Base-by-base conservation (phyloP, 2,329 filamentous ascomycete genomes). In the Bisporella sp. region DNA sequence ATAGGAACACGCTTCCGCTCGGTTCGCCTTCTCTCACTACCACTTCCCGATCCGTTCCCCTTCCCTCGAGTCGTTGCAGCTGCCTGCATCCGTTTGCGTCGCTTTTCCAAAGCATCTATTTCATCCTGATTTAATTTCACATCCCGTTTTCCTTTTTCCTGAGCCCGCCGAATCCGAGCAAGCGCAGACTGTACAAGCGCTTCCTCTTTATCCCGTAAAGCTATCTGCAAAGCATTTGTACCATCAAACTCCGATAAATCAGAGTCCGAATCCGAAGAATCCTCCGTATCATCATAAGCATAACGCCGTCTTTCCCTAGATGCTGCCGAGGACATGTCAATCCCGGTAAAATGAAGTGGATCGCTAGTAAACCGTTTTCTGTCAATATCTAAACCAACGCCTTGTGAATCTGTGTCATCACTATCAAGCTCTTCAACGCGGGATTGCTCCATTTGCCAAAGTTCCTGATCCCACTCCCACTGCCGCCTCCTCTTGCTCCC, bases 71-170 rank as follows among this genome's bases (percentile, higher is more conserved):
- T 42, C 5, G 56, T 59, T 21, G 59, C 58, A 32, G 56, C 57
- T 40, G 59, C 56, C 47, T 64, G 57, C 60, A 82, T 71, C 51
- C 84, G 79, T 65, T 82, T 79, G 55, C 78, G 72, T 61, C 78
- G 75, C 55, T 82, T 79, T 64, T 92, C 85, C 59, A 95, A 75
- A 44, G 89, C 90, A 54, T 84, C 85, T 59, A 96, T 73, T 67
- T 96, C 91, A 48, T 86, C 82, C 62, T 84, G 79, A 59, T 79
- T 89, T 56, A 97, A 77, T 65, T 84, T 86, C 50, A 96, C 88
- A 51, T 95, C 87, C 42, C 77, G 74, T 67, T 84, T 85, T 56
- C 90, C 90, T 62, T 82, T 82, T 55, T 81, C 80, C 65, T 88
- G 83, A 12, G 91, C 89, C 57, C 82, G 79, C 57, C 84, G 81